Evolutionary conservation across 2,329 filamentous ascomycete species (phyloP).

Genomic region (Lachnellula occidentalis): DNA sequence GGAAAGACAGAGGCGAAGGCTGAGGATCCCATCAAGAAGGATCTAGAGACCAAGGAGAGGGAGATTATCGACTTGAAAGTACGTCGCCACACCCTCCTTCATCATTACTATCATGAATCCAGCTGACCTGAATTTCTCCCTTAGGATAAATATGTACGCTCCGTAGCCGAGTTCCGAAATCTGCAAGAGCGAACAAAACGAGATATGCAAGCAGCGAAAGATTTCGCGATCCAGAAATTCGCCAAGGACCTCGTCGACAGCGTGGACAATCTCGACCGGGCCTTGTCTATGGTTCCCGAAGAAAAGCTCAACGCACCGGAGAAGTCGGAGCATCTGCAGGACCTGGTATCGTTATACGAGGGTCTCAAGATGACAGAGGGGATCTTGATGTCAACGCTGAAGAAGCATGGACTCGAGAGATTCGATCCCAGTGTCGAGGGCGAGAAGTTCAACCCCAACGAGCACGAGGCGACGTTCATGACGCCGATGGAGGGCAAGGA

Average conservation of each 20-base stretch:
- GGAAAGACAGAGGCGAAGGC: slow-evolving; percentile 31
- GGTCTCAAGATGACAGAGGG: slow-evolving; percentile 93
- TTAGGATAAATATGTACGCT: slow-evolving; percentile 91
- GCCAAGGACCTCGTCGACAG: slow-evolving; percentile 91
- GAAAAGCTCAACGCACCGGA: slow-evolving; percentile 59
- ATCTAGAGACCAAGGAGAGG: slow-evolving; percentile 66
- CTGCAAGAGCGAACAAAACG: slow-evolving; percentile 91
- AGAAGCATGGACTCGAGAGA: slow-evolving; percentile 90
- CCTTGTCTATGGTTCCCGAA: slow-evolving; percentile 69
- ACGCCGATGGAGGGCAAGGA: slow-evolving; percentile 81
- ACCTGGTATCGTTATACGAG: slow-evolving; percentile 75
- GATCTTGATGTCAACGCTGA: slow-evolving; percentile 80
- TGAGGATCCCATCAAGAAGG: slow-evolving; percentile 50
- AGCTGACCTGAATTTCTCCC: neutral
- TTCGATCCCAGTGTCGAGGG: slow-evolving; percentile 67
- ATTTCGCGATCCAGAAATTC: slow-evolving; percentile 93
- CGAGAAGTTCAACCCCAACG: slow-evolving; percentile 92
- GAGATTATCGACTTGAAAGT: slow-evolving; percentile 84
- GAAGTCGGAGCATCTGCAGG: slow-evolving; percentile 53
- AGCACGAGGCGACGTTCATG: slow-evolving; percentile 96
- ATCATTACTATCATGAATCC: neutral
- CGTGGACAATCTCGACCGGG: slow-evolving; percentile 95
- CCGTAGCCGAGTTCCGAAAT: slow-evolving; percentile 95
- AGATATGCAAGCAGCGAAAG: slow-evolving; percentile 78
- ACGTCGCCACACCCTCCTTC: slow-evolving; percentile 23